Evolutionary conservation across 352 stramenopile species (phyloP), one percentile per base, ranked within the genome.

Genomic region (Nothophytophthora sp.): DNA sequence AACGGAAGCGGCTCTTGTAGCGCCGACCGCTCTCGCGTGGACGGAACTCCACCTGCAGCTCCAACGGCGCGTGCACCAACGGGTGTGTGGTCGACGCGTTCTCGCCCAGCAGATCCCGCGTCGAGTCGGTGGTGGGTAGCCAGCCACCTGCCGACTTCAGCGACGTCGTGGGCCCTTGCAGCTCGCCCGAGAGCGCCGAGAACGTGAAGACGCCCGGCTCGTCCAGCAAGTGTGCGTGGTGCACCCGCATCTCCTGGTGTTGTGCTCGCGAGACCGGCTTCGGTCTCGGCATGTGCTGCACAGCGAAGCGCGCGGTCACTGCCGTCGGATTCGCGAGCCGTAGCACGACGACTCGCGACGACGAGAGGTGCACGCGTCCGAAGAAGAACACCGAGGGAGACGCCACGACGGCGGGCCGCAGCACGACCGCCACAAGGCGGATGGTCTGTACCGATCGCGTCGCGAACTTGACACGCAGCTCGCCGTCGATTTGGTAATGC

Each of bases 1-100:
- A 77, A 10, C 78, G 81, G 44, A 90, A 94, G 29, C 74, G 72
- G 35, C 72, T 86, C 41, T 73, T 73, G 60, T 88, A 94, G 15
- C 55, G 65, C 16, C 49, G 63, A 3, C 51, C 60, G 15, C 56
- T 60, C 32, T 67, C 50, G 1, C 53, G 43, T 1, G 83, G 72
- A 10, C 56, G 61, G 48, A 94, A 94, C 13, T 55, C 63, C 12
- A 91, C 73, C 22, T 32, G 22, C 28, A 94, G 39, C 19, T 76
- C 63, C 8, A 88, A 25, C 0, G 69, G 66, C 5, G 59, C 50
- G 13, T 81, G 64, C 9, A 94, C 63, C 1, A 84, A 35, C 8
- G 55, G 55, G 4, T 67, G 45, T 7, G 48, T 62, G 3, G 48
- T 64, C 2, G 51, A 56, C 50, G 49, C 54, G 0, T 57, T 54